Conservation (phyloP, 768 basidiomycete species). For the Suillus clintonianus region DNA sequence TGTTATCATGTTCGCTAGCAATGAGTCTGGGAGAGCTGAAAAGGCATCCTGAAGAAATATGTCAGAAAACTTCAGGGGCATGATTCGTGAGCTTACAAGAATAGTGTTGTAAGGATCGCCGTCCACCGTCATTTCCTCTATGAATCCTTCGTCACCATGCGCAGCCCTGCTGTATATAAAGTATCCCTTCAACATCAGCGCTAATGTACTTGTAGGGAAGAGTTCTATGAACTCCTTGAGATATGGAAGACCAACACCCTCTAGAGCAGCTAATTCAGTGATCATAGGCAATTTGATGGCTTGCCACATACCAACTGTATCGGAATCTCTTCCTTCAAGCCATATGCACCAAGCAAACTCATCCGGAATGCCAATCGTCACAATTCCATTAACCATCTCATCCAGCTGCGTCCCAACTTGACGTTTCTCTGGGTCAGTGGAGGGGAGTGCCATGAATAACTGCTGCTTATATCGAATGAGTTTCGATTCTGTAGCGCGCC, state of each 20-base stretch:
- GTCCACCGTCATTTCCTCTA: constrained; percentile 28
- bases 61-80: not conserved
- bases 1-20: constrained; percentile 68
- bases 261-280: constrained; percentile 37
- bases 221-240: constrained; percentile 62
- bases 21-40: constrained; percentile 49
- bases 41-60: constrained; percentile 53
- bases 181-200: constrained; percentile 65
- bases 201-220: constrained; percentile 62
- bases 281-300: not conserved
- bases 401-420: constrained; percentile 63
- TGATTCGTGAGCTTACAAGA: constrained; percentile 46
- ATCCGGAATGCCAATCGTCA: constrained; percentile 75
- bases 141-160: constrained; percentile 40
- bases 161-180: constrained; percentile 59
- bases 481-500: constrained; percentile 76
- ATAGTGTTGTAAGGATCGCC: constrained; percentile 62
- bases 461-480: constrained; percentile 65
- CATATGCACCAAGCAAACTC: constrained; percentile 80
- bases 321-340: constrained; percentile 73
- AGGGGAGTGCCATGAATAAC: constrained; percentile 62
- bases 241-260: constrained; percentile 56
- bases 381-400: constrained; percentile 69
- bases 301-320: constrained; percentile 56
- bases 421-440: constrained; percentile 42